Base-by-base conservation (phyloP, 2,329 filamentous ascomycete species). In the Colletotrichum euphorbiae region DNA sequence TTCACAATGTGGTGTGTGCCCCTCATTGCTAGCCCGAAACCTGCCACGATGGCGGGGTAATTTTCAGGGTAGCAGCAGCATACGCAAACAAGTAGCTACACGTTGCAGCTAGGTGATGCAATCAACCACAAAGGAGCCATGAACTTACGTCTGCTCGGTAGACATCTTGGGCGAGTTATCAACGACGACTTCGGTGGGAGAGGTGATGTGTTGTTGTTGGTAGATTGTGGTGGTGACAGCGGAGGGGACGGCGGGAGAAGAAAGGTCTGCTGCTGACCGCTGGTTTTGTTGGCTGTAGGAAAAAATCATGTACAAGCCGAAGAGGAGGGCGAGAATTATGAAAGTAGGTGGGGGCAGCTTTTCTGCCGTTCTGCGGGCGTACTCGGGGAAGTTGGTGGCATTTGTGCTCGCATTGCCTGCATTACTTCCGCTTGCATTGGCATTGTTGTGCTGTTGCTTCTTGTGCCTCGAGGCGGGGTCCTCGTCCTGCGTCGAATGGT, bases 101-200 rank as follows among this genome's bases (percentile, higher is more conserved):
- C 12, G 11, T 19, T 40, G 40, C 33, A 67, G 17, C 43, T 43
- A 13, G 42, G 62, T 8, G 38, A 24, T 24, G 28, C 45, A 71
- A 64, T 64, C 65, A 28, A n/a, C 60, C 50, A 70, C 61, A 69
- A 62, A 69, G 57, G 70, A 68, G 70, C 69, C 66, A 70, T 51
- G 52, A 60, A 85, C 92, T 83, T 85, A 97, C 93, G 94, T 97
- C 87, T 95, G 92, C 86, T 97, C 93, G 83, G 82, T 85, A 85
- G 92, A 88, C 90, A 92, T 92, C 79, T 80, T 89, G 84, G 72
- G 77, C 74, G 76, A 73, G 43, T 38, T 19, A 57, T 69, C 66
- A 69, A 69, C 61, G 51, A 67, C 67, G 77, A 75, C 21, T 57
- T 67, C 46, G 52, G 51, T 64, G 42, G 43, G 42, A 64, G 56